These are phyloP conservation scores for Tympanopsis confertula DNA, from an alignment of 2,329 filamentous ascomycete species.

Conservation along the genomic window DNA sequence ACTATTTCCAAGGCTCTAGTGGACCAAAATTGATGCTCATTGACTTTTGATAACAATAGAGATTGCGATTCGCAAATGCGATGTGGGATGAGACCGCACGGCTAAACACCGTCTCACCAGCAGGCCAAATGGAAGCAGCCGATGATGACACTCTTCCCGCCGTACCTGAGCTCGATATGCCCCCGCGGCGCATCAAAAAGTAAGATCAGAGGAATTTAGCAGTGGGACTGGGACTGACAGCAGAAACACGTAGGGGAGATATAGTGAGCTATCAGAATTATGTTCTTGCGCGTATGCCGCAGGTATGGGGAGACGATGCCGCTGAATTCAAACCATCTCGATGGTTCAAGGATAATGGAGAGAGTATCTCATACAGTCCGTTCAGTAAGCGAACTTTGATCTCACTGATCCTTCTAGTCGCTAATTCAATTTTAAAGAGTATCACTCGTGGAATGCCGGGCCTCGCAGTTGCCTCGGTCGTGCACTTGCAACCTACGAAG, in stretches of 20 bases:
- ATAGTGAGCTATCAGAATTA: conserved; percentile 3
- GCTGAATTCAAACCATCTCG: conserved; percentile 1
- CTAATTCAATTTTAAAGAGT: too few relatives aligned
- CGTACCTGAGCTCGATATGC: conserved; percentile 3
- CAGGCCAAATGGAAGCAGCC: conserved; percentile 3
- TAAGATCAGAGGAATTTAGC: too few relatives aligned
- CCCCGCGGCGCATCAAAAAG: conserved; percentile 1
- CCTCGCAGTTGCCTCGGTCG: too few relatives aligned
- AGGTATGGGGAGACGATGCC: conserved; percentile 1
- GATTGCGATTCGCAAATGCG: conserved; percentile 1
- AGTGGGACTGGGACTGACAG: too few relatives aligned
- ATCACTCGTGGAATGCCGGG: too few relatives aligned
- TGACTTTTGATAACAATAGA: background rate
- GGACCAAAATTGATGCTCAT: too few relatives aligned
- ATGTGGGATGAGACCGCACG: conserved; percentile 3
- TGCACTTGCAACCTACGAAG: too few relatives aligned
- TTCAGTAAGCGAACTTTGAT: too few relatives aligned
- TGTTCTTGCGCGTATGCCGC: conserved; percentile 2
- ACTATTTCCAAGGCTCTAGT: too few relatives aligned
- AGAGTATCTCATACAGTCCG: conserved; percentile 2
- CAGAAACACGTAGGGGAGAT: background rate
- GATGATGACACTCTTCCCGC: conserved; percentile 1
- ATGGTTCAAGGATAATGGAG: conserved; percentile 2
- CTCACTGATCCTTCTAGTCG: too few relatives aligned
- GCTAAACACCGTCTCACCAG: conserved; percentile 2